Conservation (phyloP, 1,284 basidiomycete species). For the Ganoderma sinense region DNA sequence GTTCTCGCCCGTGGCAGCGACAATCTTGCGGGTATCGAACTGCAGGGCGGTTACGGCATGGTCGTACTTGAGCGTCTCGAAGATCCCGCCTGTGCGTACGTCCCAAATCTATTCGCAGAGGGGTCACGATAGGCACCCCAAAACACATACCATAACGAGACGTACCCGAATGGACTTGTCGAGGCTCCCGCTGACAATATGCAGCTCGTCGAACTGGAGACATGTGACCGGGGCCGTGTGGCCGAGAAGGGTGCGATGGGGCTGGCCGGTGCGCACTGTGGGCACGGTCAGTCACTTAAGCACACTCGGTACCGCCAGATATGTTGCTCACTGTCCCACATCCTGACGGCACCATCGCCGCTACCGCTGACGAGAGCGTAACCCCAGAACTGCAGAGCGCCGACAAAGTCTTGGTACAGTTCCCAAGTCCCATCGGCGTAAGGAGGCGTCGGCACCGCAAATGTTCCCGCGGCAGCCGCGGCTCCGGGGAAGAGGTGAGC, state of each 20-base stretch:
- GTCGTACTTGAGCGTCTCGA: conserved; percentile 93
- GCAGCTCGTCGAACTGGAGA: conserved; percentile 96
- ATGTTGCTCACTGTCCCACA: conserved; percentile 94
- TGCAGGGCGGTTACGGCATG: conserved; percentile 92
- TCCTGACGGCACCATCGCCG: conserved; percentile 95
- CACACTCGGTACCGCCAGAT: conserved; percentile 10
- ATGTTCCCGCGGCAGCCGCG: conserved; percentile 68
- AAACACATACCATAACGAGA: conserved; percentile 20
- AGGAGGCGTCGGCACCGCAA: conserved; percentile 86
- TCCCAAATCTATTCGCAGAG: conserved; percentile 89
- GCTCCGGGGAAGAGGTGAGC: conserved; percentile 60
- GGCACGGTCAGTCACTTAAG: conserved; percentile 10
- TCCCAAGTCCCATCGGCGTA: conserved; percentile 93
- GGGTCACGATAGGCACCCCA: not conserved
- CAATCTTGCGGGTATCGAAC: conserved; percentile 94
- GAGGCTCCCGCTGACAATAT: conserved; percentile 91
- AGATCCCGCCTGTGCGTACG: conserved; percentile 87
- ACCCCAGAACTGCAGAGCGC: conserved; percentile 98
- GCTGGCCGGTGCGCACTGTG: conserved; percentile 97
- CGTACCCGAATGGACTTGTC: conserved; percentile 93
- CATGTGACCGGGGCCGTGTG: conserved; percentile 96
- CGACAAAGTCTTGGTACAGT: conserved; percentile 97
- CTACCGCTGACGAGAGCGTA: conserved; percentile 97
- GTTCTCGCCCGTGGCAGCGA: conserved; percentile 95
- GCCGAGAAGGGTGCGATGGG: conserved; percentile 92